Evolutionary conservation across 1,284 basidiomycete species (phyloP), one percentile per base, ranked within the genome.

Genomic region (Exobasidium rhododendri): DNA sequence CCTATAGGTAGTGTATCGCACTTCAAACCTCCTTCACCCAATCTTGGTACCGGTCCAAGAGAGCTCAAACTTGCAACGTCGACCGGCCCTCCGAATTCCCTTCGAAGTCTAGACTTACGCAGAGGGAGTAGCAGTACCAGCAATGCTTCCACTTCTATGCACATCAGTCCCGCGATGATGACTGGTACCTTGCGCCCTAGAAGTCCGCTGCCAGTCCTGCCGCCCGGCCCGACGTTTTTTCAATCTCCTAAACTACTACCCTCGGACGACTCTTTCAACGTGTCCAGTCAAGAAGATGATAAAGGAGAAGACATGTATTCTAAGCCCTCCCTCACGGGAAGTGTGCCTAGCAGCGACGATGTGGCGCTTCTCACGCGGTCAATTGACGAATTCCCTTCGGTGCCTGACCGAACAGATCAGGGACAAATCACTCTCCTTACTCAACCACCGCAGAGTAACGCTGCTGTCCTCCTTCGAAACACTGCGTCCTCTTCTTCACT

Each of bases 1-100:
- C 35, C 35, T 2, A 45, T 30, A n/a, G 28, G 40, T 10, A 55
- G 63, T 50, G 22, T 7, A 10, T 31, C 47, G 22, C 7, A 50
- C 20, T 24, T 20, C 7, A 24, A 31, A 20, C 47, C 22, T 7
- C 7, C 7, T 31, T 53, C 14, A 63, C 32, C 29, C 47, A 63
- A 35, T n/a, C 59, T 22, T 2, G 24, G 24, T 50, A 20, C n/a
- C 13, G 47, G 20, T 50, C 47, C 47, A 24, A 20, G 47, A 24
- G 47, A 50, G 26, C 26, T 50, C 13, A 50, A 50, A 50, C 28
- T 50, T 14, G 47, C 47, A 20, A 28, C 47, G 22, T 50, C 47
- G 13, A 50, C 28, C 28, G 47, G 47, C 22, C 47, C 47, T 2
- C 47, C 47, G 13, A 24, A 20, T 26, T 50, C 47, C 2, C n/a